phyloP scores from a whole-genome alignment of 805 yeast genomes.

The Hanseniaspora jakobsenii region DNA sequence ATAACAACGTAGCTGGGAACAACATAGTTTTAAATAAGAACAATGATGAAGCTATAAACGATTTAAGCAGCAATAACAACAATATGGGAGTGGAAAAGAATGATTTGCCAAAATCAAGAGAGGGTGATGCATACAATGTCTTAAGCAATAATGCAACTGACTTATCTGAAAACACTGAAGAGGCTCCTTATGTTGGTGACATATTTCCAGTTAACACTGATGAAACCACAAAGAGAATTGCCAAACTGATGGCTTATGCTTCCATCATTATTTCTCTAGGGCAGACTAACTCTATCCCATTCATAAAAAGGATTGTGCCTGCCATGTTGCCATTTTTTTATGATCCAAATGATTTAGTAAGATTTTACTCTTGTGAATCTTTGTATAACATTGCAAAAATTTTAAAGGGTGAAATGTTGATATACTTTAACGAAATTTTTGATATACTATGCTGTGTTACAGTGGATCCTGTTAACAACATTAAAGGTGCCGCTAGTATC shows the following conservation, averaged over 20 bases:
- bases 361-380: slow-evolving; percentile 94
- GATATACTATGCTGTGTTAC: slow-evolving; percentile 83
- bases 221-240: slow-evolving; percentile 81
- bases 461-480: slow-evolving; percentile 82
- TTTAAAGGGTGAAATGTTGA: slow-evolving; percentile 84
- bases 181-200: background rate
- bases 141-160: background rate
- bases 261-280: slow-evolving; percentile 93
- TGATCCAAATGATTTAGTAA: slow-evolving; percentile 92
- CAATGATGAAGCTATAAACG: background rate
- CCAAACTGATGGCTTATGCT: slow-evolving; percentile 90
- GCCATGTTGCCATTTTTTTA: slow-evolving; percentile 93
- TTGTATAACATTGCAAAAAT: slow-evolving; percentile 92
- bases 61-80: background rate
- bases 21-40: slow-evolving; percentile 25
- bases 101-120: background rate
- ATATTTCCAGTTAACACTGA: slow-evolving; percentile 40
- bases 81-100: background rate
- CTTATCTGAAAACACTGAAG: background rate
- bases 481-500: slow-evolving; percentile 89
- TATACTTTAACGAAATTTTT: slow-evolving; percentile 87
- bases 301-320: slow-evolving; percentile 73
- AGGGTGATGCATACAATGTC: no score
- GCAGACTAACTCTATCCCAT: slow-evolving; percentile 64
- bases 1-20: slow-evolving; percentile 24